Evolutionary conservation across 2,329 filamentous ascomycete species (phyloP), one percentile per base, ranked within the genome.

Genomic region (Aspergillus sp.): DNA sequence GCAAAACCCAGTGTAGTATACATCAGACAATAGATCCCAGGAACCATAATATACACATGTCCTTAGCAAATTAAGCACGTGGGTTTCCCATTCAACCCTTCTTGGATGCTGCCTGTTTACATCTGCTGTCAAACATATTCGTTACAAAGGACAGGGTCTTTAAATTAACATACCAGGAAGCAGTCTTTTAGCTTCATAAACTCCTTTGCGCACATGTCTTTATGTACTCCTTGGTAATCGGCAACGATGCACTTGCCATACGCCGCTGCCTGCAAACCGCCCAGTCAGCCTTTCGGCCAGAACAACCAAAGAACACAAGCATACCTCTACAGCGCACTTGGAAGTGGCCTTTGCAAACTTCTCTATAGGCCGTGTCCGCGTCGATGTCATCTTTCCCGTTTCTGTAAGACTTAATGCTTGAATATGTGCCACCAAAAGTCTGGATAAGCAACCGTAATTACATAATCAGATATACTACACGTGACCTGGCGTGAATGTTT

Each of bases 231-330:
- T 70, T 93, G 93, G 76, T 96, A 98, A 71, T 98, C 93, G 39
- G 86, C 85, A 50, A 93, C 84, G 62, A 99, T 87, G 72, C 95
- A 99, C 80, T 92, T 93, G 64, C 93, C 95, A 70, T 98, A 99
- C 12, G 85, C 80, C 3, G 91, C 82, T 52, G 91, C 89, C 93
- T 98, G 62, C 56, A 51, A 49, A 55, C 38, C 9, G 42, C 32
- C 15, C 12, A 36, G 20, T 48, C 56, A 30, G 45, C 50, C 36
- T 32, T 30, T 15, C 17, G 49, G 38, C 20, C 22, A 36, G 32
- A 12, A 42, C 39, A 12, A 13, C 22, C 41, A 17, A 32, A 8
- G 38, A 30, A 9, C 15, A 22, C 32, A 41, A 20, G 17, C 73
- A 39, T 73, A 89, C 87, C 79, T 90, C 86, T 50, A 78, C 75